These are phyloP conservation scores for Helminthosporium solani DNA, from an alignment of 2,329 filamentous ascomycete species.

Conservation along the genomic window DNA sequence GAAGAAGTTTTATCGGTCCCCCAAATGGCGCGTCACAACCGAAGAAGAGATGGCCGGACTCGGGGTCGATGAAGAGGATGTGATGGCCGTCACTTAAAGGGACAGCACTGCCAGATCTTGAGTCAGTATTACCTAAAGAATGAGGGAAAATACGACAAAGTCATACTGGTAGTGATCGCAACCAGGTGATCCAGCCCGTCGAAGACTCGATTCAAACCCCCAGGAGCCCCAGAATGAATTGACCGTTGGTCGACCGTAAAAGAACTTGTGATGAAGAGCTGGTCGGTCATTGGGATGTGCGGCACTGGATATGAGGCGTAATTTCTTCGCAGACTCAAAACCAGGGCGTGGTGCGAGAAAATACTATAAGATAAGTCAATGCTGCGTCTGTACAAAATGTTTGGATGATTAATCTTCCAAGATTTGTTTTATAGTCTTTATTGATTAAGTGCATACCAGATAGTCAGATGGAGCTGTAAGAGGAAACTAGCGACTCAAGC, in stretches of 20 bases:
- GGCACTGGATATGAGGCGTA: conserved; percentile 64
- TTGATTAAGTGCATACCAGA: conserved; percentile 31
- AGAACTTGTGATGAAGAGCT: conserved; percentile 26
- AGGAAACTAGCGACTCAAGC: conserved; percentile 58
- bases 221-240: conserved; percentile 26
- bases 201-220: conserved; percentile 18
- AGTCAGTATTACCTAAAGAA: background rate
- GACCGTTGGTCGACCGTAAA: conserved; percentile 14
- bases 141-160: background rate
- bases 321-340: conserved; percentile 56
- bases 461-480: conserved; percentile 56
- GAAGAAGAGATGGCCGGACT: conserved; percentile 57
- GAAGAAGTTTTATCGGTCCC: conserved; percentile 58
- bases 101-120: conserved; percentile 45
- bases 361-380: conserved; percentile 36
- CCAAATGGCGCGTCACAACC: conserved; percentile 61
- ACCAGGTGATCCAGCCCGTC: conserved; percentile 4
- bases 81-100: conserved; percentile 67
- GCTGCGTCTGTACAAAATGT: background rate
- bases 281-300: conserved; percentile 45
- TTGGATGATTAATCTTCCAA: too few species aligned
- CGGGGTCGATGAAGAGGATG: conserved; percentile 64
- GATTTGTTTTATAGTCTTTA: too few species aligned
- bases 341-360: conserved; percentile 59
- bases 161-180: conserved; percentile 59